Conservation (phyloP, 139 green algal genomes). For the Coelastrella sp. region DNA sequence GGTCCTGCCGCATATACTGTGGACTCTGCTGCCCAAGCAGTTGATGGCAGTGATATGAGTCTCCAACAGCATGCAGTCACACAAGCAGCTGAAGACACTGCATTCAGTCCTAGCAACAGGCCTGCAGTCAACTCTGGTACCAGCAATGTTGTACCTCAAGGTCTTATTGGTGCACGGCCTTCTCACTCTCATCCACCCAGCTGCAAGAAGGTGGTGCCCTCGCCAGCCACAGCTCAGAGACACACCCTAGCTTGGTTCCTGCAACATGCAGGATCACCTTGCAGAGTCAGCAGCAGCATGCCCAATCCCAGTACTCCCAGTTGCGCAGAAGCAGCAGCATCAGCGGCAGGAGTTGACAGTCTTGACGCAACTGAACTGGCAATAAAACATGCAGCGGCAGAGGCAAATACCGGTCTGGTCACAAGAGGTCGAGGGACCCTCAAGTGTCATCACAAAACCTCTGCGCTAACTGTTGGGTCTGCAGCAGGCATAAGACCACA, state of each 20-base stretch:
- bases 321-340: neutral
- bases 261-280: neutral
- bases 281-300: neutral
- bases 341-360: neutral
- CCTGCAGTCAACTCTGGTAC: neutral
- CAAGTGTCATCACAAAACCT: too few relatives aligned
- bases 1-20: too few relatives aligned
- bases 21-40: too few relatives aligned
- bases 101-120: neutral
- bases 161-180: neutral
- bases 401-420: too few relatives aligned
- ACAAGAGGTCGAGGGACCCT: too few relatives aligned
- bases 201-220: neutral
- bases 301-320: neutral
- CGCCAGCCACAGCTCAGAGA: constrained; percentile 4
- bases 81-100: neutral
- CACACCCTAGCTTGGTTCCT: constrained; percentile 22
- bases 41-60: neutral
- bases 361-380: neutral
- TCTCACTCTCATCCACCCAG: neutral
- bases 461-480: too few relatives aligned
- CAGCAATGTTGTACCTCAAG: neutral
- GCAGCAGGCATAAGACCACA: too few relatives aligned
- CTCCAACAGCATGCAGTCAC: neutral
- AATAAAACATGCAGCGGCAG: neutral